Conservation (phyloP, 2,329 filamentous ascomycete species). For the Colletotrichum sp. region DNA sequence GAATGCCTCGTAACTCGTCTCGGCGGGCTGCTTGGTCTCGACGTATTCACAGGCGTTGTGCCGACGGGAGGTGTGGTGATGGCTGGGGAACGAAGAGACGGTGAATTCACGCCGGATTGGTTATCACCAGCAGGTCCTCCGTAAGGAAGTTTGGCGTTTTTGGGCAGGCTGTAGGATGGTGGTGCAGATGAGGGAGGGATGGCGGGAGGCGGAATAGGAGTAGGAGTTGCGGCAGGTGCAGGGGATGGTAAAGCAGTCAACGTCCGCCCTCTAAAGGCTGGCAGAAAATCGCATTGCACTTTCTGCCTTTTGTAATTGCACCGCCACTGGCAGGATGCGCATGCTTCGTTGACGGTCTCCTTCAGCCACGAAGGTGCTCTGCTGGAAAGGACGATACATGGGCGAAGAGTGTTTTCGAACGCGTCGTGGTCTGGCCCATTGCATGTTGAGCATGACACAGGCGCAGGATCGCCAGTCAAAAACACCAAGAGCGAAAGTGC, state of each 20-base stretch:
- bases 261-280: neutral
- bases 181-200: neutral
- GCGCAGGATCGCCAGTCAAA: conserved; percentile 5
- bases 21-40: neutral
- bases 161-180: neutral
- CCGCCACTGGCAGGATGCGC: conserved; percentile 36
- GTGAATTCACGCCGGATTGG: neutral
- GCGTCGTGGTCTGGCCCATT: neutral
- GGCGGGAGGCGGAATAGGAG: neutral
- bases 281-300: conserved; percentile 31
- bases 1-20: conserved; percentile 7
- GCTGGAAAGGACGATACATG: conserved; percentile 31
- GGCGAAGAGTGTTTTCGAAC: neutral
- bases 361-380: conserved; percentile 22
- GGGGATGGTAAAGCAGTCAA: neutral
- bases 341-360: conserved; percentile 25
- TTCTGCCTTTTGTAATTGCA: conserved; percentile 25
- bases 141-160: neutral
- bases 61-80: neutral
- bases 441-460: neutral
- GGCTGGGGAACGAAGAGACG: neutral
- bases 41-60: neutral
- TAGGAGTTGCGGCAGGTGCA: neutral
- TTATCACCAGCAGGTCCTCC: neutral
- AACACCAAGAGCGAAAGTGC: conserved; percentile 10